Base-by-base conservation (phyloP, 1,284 basidiomycete genomes). In the Microbotryum violaceum region DNA sequence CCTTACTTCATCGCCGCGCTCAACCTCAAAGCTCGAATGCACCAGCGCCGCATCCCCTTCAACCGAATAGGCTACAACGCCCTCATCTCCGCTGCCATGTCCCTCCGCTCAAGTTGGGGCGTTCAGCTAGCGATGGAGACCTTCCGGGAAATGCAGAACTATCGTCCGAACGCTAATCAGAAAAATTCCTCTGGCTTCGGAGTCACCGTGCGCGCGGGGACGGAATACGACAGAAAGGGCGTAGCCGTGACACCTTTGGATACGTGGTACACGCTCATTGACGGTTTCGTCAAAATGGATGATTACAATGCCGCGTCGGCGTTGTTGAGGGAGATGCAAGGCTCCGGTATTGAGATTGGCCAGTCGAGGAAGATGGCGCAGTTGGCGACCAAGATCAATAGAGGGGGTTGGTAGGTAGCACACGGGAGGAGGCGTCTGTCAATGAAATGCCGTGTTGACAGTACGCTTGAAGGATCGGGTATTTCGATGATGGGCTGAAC, bases 41-140 rank as follows among this genome's bases (percentile, higher is more conserved):
- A 63, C 48, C n/a, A 25, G 4, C 67, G 67, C 23, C 58, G 60
- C 23, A 51, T 66, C 42, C 21, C 27, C 14, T 42, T 69, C 27
- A 64, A 62, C 46, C 67, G 67, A 9, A 49, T 66, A 25, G 67
- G 60, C 2, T 64, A 61, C 67, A 69, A 69, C 61, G 56, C 65
- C n/a, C 33, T 69, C 56, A 55, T 69, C 56, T 20, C 37, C 21
- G 42, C 67, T 10, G 56, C 58, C 1, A 56, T 68, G 33, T 52
- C 60, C 21, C 45, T 64, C 3, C 44, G 54, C 46, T 60, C 44
- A 18, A 56, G 54, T 4, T 48, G 46, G 18, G 66, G 66, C 16
- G 48, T 48, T 14, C 29, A 54, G 10, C 48, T 62, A 6, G 66
- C 66, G 6, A 44, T 66, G 27, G 31, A 48, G 12, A 44, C 55